Evolutionary conservation across 2,329 filamentous ascomycete genomes (phyloP).

Genomic region (Pseudogymnoascus sp.): DNA sequence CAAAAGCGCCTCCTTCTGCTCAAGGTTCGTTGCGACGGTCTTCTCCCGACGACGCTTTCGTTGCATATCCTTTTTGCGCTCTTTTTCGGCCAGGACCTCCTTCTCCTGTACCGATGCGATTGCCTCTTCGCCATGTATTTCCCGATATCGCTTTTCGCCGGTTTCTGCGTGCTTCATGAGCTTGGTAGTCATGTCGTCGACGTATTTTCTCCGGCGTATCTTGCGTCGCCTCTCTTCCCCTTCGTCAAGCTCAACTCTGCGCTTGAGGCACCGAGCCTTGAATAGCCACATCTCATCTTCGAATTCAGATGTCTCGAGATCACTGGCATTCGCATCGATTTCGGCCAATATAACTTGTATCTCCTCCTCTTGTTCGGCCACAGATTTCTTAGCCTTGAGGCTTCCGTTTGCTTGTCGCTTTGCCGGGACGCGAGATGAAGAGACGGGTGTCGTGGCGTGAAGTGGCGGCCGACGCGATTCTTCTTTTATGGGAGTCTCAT

Average conservation of each 20-base stretch:
- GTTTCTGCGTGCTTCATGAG: conserved; percentile 60
- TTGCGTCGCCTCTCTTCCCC: conserved; percentile 57
- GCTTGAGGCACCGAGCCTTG: conserved; percentile 54
- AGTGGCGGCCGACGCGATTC: conserved; percentile 14
- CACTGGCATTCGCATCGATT: conserved; percentile 49
- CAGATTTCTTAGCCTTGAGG: conserved; percentile 50
- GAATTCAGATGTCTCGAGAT: conserved; percentile 45
- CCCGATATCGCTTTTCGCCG: conserved; percentile 68
- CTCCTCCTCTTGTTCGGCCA: conserved; percentile 56
- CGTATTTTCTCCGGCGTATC: conserved; percentile 51
- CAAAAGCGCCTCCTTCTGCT: conserved; percentile 77
- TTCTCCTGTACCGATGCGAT: conserved; percentile 80
- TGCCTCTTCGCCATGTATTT: conserved; percentile 70
- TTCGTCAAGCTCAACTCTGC: conserved; percentile 55
- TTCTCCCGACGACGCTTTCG: conserved; percentile 92
- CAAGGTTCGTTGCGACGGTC: conserved; percentile 86
- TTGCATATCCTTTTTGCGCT: conserved; percentile 99
- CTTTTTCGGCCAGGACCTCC: conserved; percentile 89
- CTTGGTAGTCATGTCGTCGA: conserved; percentile 47
- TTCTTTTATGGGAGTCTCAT: conserved; percentile 18
- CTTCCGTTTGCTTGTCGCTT: conserved; percentile 37
- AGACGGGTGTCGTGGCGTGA: conserved; percentile 33
- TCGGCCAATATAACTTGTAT: conserved; percentile 57
- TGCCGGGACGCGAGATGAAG: conserved; percentile 34
- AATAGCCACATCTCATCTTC: conserved; percentile 38